Percentiles rank a stretch among this genome's conserved stretches.
These are phyloP conservation scores for Globisporangium spinosum DNA, from an alignment of 352 stramenopile species.

Conservation along the genomic window DNA sequence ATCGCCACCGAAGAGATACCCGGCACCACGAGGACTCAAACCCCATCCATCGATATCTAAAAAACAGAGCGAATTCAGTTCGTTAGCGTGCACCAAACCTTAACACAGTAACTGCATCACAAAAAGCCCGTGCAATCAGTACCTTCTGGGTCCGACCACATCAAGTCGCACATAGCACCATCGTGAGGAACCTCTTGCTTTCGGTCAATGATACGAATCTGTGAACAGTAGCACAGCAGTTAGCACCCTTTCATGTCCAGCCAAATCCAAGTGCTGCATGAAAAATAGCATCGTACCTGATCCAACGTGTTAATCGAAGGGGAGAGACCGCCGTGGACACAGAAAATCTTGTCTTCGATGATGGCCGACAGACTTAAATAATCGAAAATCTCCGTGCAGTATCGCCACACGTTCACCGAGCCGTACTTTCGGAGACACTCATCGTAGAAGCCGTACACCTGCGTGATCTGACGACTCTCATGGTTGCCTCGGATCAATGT, in stretches of 20 bases:
- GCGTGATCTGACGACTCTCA: slow-evolving; percentile 37
- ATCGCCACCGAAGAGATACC: slow-evolving; percentile 98
- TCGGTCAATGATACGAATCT: slow-evolving; percentile 91
- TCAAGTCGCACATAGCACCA: slow-evolving; percentile 98
- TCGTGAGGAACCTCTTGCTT: slow-evolving; percentile 99
- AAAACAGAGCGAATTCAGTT: not conserved
- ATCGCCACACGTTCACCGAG: slow-evolving; percentile 98
- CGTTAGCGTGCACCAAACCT: slow-evolving; percentile 46
- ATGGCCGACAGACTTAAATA: slow-evolving; percentile 98
- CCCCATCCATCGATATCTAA: slow-evolving; percentile 98
- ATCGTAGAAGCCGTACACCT: slow-evolving; percentile 63
- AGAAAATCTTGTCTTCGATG: slow-evolving; percentile 99
- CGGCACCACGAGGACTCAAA: slow-evolving; percentile 94
- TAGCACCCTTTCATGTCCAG: not conserved
- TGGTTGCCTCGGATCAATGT: slow-evolving; percentile 94
- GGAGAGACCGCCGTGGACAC: slow-evolving; percentile 98
- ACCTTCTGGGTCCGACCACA: slow-evolving; percentile 92
- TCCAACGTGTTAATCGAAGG: slow-evolving; percentile 89
- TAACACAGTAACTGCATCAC: not conserved
- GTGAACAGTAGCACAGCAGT: slow-evolving; percentile 1
- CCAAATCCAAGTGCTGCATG: slow-evolving; percentile 5
- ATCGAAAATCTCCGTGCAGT: slow-evolving; percentile 99
- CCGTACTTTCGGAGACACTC: slow-evolving; percentile 70
- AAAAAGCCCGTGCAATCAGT: not conserved
- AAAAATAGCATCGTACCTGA: slow-evolving; percentile 35